Conservation (phyloP, 1,139 yeast species). For the Pichia sp. region DNA sequence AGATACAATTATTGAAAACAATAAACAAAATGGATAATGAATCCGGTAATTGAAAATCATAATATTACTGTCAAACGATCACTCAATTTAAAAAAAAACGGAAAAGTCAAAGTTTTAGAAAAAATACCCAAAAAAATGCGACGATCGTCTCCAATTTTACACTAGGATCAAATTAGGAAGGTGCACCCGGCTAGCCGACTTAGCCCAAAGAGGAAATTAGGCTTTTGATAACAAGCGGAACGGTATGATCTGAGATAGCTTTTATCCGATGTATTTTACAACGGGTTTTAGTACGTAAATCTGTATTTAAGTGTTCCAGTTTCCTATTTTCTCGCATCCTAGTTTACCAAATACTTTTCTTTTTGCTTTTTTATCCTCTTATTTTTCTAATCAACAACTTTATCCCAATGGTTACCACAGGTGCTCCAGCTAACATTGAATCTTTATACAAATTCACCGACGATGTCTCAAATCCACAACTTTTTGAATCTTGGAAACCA, state of each 20-base stretch:
- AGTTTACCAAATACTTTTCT: neutral
- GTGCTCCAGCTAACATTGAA: constrained; percentile 26
- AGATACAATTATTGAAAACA: no score
- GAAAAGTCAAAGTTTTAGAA: neutral
- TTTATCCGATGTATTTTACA: neutral
- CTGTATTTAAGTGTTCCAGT: neutral
- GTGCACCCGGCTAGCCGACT: neutral
- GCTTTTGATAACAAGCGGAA: neutral
- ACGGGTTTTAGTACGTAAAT: neutral
- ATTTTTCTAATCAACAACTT: neutral
- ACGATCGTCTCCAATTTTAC: neutral
- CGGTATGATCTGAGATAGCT: neutral
- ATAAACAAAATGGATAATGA: no score
- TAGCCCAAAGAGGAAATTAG: neutral
- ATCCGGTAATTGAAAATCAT: neutral
- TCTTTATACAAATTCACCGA: constrained; percentile 26
- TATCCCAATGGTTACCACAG: constrained; percentile 9
- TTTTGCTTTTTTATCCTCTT: neutral
- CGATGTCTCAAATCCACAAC: constrained; percentile 26
- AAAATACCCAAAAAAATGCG: neutral
- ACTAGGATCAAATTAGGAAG: neutral
- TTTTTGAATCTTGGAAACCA: constrained; percentile 39
- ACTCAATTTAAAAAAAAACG: neutral
- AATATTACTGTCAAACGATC: neutral
- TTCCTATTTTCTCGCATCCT: neutral